phyloP scores from a whole-genome alignment of 768 basidiomycete genomes.

The Auriculariales sp. region DNA sequence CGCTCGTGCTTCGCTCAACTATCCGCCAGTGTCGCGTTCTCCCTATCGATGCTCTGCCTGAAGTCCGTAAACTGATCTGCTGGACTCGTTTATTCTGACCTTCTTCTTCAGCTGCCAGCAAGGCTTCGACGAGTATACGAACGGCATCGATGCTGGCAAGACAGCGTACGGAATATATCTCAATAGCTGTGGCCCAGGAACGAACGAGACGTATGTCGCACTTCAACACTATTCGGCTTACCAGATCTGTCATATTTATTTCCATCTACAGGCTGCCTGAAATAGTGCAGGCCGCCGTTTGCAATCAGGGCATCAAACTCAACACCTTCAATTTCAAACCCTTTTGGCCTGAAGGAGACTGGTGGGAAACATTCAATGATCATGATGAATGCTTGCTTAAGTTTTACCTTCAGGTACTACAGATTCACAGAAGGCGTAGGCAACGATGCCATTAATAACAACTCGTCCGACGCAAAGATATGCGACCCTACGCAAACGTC shows the following conservation, averaged over 20 bases:
- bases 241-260: background rate
- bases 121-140: background rate
- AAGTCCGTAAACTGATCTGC: background rate
- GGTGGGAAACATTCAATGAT: background rate
- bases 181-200: background rate
- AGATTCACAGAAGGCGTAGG: no score
- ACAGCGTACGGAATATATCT: background rate
- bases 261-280: background rate
- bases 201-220: background rate
- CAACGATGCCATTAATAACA: no score
- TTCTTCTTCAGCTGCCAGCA: background rate
- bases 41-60: background rate
- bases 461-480: no score
- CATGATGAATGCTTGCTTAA: no score
- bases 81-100: background rate
- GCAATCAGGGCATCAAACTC: background rate
- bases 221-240: background rate
- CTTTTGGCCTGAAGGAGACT: background rate
- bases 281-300: background rate
- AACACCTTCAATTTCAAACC: background rate
- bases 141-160: background rate
- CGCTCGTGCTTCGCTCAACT: background rate
- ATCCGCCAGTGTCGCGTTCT: background rate
- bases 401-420: no score
- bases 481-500: no score